Conservation (phyloP, 768 basidiomycete species). For the Russula olivacea region DNA sequence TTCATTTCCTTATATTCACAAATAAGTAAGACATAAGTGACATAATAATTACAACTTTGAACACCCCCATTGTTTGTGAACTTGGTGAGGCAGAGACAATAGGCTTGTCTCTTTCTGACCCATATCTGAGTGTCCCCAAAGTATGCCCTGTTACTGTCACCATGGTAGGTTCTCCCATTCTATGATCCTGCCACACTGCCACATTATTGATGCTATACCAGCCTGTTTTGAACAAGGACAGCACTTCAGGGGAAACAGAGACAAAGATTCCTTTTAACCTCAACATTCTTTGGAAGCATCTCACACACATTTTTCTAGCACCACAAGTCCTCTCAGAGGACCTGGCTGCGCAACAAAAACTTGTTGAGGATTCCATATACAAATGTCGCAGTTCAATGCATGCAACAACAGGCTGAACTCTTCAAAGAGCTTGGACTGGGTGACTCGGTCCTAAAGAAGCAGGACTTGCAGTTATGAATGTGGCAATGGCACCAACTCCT, state of each 20-base stretch:
- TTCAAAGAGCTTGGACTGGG: slow-evolving; percentile 55
- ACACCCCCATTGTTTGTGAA: slow-evolving; percentile 52
- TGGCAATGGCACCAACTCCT: slow-evolving; percentile 77
- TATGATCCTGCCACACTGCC: background rate
- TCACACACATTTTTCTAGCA: slow-evolving; percentile 56
- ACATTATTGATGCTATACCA: background rate
- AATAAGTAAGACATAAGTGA: too few relatives aligned
- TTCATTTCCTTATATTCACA: too few relatives aligned
- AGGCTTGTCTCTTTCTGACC: slow-evolving; percentile 37
- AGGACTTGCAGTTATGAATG: slow-evolving; percentile 70
- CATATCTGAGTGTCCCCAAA: slow-evolving; percentile 51
- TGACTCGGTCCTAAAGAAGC: slow-evolving; percentile 39
- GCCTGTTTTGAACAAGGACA: slow-evolving; percentile 24
- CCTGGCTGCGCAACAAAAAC: slow-evolving; percentile 64
- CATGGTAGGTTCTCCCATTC: slow-evolving; percentile 29
- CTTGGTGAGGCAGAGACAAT: slow-evolving; percentile 50
- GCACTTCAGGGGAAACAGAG: slow-evolving; percentile 24
- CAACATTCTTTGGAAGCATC: slow-evolving; percentile 59
- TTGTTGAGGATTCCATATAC: slow-evolving; percentile 81
- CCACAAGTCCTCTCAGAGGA: slow-evolving; percentile 62
- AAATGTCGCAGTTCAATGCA: slow-evolving; percentile 70
- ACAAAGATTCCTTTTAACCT: slow-evolving; percentile 66
- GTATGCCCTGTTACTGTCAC: slow-evolving; percentile 52
- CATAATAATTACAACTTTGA: too few relatives aligned
- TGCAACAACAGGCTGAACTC: slow-evolving; percentile 54